Evolutionary conservation across 2,329 filamentous ascomycete genomes (phyloP).

Genomic region (Penicillium sp.): DNA sequence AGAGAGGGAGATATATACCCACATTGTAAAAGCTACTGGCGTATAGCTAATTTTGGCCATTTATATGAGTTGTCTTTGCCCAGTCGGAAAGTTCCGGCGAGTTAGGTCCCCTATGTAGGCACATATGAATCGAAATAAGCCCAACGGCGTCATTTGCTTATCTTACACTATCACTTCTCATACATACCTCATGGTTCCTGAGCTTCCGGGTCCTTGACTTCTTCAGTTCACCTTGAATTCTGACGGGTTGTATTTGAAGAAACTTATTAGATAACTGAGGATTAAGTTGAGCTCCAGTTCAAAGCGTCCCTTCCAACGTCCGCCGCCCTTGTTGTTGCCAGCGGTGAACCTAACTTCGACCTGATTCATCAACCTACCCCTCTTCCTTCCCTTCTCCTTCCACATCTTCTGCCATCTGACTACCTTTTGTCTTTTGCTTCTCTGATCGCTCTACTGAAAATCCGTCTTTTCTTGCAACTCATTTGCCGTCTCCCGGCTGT

Average conservation of each 20-base stretch:
- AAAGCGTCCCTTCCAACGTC: background rate
- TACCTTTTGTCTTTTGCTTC: background rate
- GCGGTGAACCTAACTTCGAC: constrained; percentile 18
- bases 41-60: too few relatives aligned
- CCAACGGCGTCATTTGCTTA: constrained; percentile 6
- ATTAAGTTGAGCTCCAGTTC: background rate
- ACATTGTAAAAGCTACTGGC: background rate
- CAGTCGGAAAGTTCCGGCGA: background rate
- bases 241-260: background rate
- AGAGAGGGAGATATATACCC: too few relatives aligned
- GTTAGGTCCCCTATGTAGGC: background rate
- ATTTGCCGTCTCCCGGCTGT: background rate
- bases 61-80: background rate
- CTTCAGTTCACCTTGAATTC: background rate
- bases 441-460: background rate
- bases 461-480: background rate
- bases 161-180: constrained; percentile 9
- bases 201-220: constrained; percentile 1
- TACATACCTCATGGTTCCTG: constrained; percentile 12
- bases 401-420: background rate
- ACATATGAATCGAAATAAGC: background rate
- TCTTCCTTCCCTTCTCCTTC: constrained; percentile 20
- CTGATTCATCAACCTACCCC: constrained; percentile 30
- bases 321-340: constrained; percentile 1
- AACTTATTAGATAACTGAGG: background rate